Evolutionary conservation across 768 basidiomycete genomes (phyloP).

Genomic region (Boletus insuetus): DNA sequence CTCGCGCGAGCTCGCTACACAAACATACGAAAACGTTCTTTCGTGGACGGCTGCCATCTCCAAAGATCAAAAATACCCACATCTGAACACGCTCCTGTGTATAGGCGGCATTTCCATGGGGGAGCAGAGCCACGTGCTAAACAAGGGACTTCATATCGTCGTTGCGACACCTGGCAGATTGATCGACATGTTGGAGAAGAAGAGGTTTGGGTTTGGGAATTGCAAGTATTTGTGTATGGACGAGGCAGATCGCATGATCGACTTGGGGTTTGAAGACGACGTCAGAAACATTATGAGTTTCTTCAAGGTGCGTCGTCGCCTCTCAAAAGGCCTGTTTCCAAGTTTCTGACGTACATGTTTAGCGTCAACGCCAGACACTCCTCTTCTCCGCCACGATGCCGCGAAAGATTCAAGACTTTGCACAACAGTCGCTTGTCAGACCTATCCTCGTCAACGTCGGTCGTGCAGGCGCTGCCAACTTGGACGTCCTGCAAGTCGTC

Average conservation of each 20-base stretch:
- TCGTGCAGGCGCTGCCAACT: conserved; percentile 94
- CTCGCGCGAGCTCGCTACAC: conserved; percentile 92
- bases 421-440: conserved; percentile 91
- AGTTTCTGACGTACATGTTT: conserved; percentile 4
- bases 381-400: conserved; percentile 99
- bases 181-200: conserved; percentile 98
- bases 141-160: conserved; percentile 91
- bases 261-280: conserved; percentile 98
- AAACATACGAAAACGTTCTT: conserved; percentile 93
- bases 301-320: conserved; percentile 70
- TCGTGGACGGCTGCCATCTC: conserved; percentile 81
- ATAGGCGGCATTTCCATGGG: conserved; percentile 99
- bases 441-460: conserved; percentile 97
- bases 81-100: conserved; percentile 83
- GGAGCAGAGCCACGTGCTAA: conserved; percentile 91
- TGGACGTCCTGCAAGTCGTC: conserved; percentile 94
- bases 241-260: conserved; percentile 99
- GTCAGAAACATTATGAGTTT: conserved; percentile 99
- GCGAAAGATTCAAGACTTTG: conserved; percentile 97
- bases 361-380: conserved; percentile 95
- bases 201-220: conserved; percentile 83
- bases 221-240: conserved; percentile 99
- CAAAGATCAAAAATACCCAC: conserved; percentile 80
- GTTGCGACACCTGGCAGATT: conserved; percentile 96
- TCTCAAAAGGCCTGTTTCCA: too few relatives aligned